Evolutionary conservation across 176 grass and related monocot species (phyloP).

Genomic region (Urochloa ruziziensis): DNA sequence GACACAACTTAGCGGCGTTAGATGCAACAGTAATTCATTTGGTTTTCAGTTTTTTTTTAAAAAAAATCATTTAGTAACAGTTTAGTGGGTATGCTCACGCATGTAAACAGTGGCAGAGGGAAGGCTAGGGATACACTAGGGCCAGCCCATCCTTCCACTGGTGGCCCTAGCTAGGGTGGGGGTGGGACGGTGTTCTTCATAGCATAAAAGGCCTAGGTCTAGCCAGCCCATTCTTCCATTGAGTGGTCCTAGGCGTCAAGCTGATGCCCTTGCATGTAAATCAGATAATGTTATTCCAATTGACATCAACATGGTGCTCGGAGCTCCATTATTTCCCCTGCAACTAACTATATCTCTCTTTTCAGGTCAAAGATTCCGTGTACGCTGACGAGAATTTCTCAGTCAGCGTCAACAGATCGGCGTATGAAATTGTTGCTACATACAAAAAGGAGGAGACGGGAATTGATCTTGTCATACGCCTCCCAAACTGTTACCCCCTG

Average conservation of each 20-base stretch:
- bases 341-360: background rate
- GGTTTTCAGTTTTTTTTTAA: background rate
- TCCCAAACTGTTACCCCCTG: conserved; percentile 81
- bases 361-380: conserved; percentile 76
- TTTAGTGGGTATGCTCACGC: background rate
- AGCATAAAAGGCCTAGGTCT: no score
- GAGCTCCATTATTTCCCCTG: background rate
- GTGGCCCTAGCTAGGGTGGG: no score
- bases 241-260: no score
- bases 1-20: background rate
- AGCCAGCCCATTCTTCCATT: no score
- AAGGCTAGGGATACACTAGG: no score
- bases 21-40: background rate
- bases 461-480: conserved; percentile 89
- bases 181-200: no score
- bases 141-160: no score
- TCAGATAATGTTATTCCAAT: background rate
- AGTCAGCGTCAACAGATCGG: conserved; percentile 68
- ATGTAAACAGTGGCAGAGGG: background rate
- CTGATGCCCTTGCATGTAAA: background rate
- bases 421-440: conserved; percentile 87
- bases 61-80: background rate
- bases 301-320: background rate
- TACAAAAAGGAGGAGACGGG: conserved; percentile 98
- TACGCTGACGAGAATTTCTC: conserved; percentile 86